phyloP scores from a whole-genome alignment of 208 protist species.

The Vickermania spadyakhi region DNA sequence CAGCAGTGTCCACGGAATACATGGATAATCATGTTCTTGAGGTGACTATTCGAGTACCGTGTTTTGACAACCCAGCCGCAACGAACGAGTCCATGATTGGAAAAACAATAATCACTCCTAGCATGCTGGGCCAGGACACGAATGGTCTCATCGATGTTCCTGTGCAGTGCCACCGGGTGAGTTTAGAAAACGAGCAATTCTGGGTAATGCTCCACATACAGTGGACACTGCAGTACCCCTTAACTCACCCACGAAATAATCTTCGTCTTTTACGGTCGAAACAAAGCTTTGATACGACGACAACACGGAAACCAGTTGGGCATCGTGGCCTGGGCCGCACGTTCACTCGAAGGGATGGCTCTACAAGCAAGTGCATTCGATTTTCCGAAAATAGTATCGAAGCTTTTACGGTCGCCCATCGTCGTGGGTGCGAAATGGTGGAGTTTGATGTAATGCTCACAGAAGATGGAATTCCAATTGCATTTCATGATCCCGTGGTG shows the following conservation, averaged over 20 bases:
- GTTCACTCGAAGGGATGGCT: conserved; percentile 36
- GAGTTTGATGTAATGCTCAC: conserved; percentile 86
- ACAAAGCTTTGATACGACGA: conserved; percentile 33
- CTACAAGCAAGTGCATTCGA: conserved; percentile 21
- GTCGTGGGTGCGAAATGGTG: conserved; percentile 60
- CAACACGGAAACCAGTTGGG: conserved; percentile 53
- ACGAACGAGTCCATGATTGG: not conserved
- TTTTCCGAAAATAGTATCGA: conserved; percentile 70
- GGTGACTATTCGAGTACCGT: conserved; percentile 26
- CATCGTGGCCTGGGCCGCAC: conserved; percentile 77
- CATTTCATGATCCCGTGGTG: conserved; percentile 74
- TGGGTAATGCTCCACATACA: conserved; percentile 58
- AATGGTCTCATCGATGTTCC: conserved; percentile 29
- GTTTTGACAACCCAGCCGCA: conserved; percentile 1
- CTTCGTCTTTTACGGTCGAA: conserved; percentile 54
- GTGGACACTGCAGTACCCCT: conserved; percentile 49
- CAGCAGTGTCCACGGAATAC: conserved; percentile 20
- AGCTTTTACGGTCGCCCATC: conserved; percentile 60
- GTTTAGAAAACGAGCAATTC: conserved; percentile 19
- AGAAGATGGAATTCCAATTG: conserved; percentile 51
- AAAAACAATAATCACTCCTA: not conserved
- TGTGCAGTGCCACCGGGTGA: conserved; percentile 23
- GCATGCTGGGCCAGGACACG: not conserved
- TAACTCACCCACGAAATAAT: conserved; percentile 17
- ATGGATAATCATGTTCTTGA: conserved; percentile 24